phyloP scores from a whole-genome alignment of 306 rosid species.

The Rosa rugosa region DNA sequence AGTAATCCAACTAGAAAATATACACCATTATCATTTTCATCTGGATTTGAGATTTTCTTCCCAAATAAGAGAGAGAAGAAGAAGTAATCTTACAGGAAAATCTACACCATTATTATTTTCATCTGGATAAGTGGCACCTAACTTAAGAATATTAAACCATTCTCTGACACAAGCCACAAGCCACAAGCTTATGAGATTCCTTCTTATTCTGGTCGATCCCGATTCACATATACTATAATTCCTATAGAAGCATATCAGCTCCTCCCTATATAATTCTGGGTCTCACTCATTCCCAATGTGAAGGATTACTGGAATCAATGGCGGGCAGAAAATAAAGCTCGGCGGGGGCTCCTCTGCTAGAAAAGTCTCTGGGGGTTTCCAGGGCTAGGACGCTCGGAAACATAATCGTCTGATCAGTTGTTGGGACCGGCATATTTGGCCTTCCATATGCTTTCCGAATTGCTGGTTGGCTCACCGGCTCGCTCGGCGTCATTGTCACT shows the following conservation, averaged over 20 bases:
- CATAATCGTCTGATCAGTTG: constrained; percentile 70
- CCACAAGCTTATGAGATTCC: neutral
- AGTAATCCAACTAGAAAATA: no score
- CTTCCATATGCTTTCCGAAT: constrained; percentile 78
- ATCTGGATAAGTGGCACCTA: no score
- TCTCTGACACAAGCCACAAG: neutral
- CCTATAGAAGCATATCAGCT: neutral
- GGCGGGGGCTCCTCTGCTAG: constrained; percentile 45
- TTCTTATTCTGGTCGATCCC: neutral
- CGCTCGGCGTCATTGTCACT: constrained; percentile 53
- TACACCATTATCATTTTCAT: no score
- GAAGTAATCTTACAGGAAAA: no score
- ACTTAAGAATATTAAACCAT: neutral
- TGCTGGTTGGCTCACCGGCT: constrained; percentile 86
- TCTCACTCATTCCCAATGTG: no score
- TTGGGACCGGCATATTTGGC: constrained; percentile 82
- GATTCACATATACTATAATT: neutral
- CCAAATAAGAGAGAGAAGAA: no score
- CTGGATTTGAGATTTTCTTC: no score
- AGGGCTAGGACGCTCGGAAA: constrained; percentile 69
- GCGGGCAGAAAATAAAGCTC: constrained; percentile 7
- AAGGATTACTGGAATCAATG: neutral
- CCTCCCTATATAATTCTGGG: no score
- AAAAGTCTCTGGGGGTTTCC: constrained; percentile 36
- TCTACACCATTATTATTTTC: no score